phyloP scores from a whole-genome alignment of 164 flowering plant species.

The Nymphaea thermarum region DNA sequence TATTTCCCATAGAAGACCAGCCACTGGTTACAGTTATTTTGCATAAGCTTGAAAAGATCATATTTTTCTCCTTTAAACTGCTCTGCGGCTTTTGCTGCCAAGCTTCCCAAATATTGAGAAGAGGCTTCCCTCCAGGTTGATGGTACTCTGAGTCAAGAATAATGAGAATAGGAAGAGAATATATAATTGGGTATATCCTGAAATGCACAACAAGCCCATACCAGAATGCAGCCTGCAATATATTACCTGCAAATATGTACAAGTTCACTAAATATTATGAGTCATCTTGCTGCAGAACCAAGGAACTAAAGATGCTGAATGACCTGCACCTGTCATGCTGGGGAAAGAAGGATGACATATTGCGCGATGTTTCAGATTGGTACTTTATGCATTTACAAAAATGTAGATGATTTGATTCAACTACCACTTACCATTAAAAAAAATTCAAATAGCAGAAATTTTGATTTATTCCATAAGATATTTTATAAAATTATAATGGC shows the following conservation, averaged over 20 bases:
- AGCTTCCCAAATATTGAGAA: slow-evolving; percentile 29
- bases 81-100: slow-evolving; percentile 12
- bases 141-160: slow-evolving; percentile 45
- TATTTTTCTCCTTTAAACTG: slow-evolving; percentile 1
- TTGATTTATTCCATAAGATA: no score
- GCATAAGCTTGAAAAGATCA: not conserved
- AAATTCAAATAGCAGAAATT: no score
- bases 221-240: slow-evolving; percentile 79
- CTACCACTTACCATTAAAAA: no score
- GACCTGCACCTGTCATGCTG: no score
- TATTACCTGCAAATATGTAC: slow-evolving; percentile 31
- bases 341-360: no score
- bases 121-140: slow-evolving; percentile 36
- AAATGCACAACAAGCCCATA: slow-evolving; percentile 93
- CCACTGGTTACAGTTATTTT: slow-evolving; percentile 1
- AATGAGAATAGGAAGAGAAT: slow-evolving; percentile 69
- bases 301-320: slow-evolving; percentile 7
- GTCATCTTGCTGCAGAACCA: not conserved
- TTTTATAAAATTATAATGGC: no score
- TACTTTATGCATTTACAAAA: no score
- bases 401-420: no score
- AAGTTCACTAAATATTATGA: not conserved
- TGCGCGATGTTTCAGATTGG: no score
- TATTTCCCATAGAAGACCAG: slow-evolving; percentile 19
- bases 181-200: slow-evolving; percentile 87